Evolutionary conservation across 495 filamentous ascomycete genomes (phyloP), one percentile per base, ranked within the genome.

Genomic region (Aspergillus leporis): DNA sequence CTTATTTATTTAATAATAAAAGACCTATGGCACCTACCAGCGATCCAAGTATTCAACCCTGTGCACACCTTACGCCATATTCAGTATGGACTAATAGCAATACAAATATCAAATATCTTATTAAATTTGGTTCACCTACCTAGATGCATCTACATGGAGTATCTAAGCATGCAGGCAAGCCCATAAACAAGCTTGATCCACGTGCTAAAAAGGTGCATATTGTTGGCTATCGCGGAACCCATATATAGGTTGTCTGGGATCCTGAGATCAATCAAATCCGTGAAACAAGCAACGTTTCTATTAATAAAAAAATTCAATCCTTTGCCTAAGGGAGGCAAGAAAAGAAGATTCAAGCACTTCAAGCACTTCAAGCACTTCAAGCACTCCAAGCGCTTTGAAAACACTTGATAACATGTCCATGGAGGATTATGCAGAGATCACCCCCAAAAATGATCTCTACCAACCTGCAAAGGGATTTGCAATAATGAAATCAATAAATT

Each of bases 121-220:
- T 28, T 18, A 49, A 49, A 16, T 49, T 49, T 28, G 19, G 46
- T 49, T 49, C 46, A 49, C 46, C 46, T 49, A 19, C 46, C 25
- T 23, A 5, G 22, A 49, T 49, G 46, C 46, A 49, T 28, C n/a
- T 49, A 25, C 46, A 49, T 49, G 22, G 19, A 49, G 46, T 19
- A 25, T 49, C 46, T 25, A 49, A 49, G 19, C 16, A 22, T 28
- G 46, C 46, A 49, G 46, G 46, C 12, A 49, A 49, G 46, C 46
- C 46, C 3, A 49, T 19, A 0, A 49, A 19, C 46, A 49, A 49
- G 46, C 46, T 49, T 25, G 46, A 49, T 25, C 46, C 46, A 25
- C 46, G 46, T 28, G 46, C 46, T 5, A 49, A 49, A 19, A 49
- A 23, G 16, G 46, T 49, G 21, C 16, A 49, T 49, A n/a, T n/a